phyloP scores from a whole-genome alignment of 306 rosid genomes.

The Potentilla sterilis region DNA sequence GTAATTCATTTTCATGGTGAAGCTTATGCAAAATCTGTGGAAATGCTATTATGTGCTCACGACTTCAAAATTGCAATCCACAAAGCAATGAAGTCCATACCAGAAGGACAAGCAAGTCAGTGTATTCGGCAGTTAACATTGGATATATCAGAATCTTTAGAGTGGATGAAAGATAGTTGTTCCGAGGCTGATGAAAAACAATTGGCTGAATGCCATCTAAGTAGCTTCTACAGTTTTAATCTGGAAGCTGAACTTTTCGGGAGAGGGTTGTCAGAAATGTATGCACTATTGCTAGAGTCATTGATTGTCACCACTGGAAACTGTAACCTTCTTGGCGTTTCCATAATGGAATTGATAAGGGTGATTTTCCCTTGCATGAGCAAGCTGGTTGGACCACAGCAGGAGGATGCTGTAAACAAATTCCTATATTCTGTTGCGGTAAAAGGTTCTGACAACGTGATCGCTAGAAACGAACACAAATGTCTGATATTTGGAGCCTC shows the following conservation, averaged over 20 bases:
- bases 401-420: constrained; percentile 48
- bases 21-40: constrained; percentile 59
- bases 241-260: constrained; percentile 64
- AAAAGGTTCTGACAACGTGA: constrained; percentile 30
- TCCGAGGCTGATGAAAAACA: constrained; percentile 34
- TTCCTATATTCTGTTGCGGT: constrained; percentile 55
- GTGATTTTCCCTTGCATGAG: constrained; percentile 59
- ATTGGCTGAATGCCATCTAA: constrained; percentile 10
- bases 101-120: constrained; percentile 84
- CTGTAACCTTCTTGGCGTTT: constrained; percentile 55
- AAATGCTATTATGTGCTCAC: constrained; percentile 54
- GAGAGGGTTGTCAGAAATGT: constrained; percentile 71
- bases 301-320: constrained; percentile 67
- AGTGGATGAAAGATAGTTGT: constrained; percentile 56
- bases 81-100: constrained; percentile 60
- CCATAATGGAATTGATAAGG: constrained; percentile 55
- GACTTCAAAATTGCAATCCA: constrained; percentile 51
- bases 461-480: constrained; percentile 39
- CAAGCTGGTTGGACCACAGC: constrained; percentile 54
- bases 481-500: constrained; percentile 48
- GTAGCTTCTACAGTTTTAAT: constrained; percentile 31
- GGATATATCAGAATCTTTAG: constrained; percentile 66
- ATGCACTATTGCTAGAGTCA: constrained; percentile 66
- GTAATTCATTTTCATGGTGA: constrained; percentile 44
- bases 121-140: constrained; percentile 52